These are phyloP conservation scores for Picochlorum sp. DNA, from an alignment of 139 green algal species.

Conservation along the genomic window DNA sequence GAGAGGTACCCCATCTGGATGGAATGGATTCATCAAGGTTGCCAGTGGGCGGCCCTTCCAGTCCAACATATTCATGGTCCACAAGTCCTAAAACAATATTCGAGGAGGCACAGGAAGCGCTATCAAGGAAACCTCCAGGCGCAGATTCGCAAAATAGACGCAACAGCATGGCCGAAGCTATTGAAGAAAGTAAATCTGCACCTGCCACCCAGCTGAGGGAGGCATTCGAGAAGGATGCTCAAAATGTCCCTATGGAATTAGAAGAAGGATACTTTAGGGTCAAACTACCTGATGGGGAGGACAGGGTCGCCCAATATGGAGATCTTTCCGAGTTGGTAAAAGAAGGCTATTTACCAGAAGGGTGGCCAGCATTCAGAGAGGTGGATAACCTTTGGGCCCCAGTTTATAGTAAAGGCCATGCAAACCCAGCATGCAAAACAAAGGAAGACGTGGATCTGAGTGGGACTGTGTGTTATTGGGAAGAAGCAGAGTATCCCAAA, in stretches of 20 bases:
- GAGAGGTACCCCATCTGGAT: neutral
- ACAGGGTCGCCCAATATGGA: neutral
- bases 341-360: neutral
- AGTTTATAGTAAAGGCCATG: neutral
- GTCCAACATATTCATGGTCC: neutral
- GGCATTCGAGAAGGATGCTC: neutral
- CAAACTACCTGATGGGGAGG: neutral
- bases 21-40: neutral
- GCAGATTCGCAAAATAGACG: too few species aligned
- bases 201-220: neutral
- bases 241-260: neutral
- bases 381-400: neutral
- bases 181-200: neutral
- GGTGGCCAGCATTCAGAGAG: neutral
- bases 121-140: too few species aligned
- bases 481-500: too few species aligned
- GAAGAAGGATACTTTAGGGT: slow-evolving; percentile 1
- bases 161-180: too few species aligned
- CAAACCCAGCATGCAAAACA: too few species aligned
- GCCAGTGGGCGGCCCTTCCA: neutral
- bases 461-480: too few species aligned
- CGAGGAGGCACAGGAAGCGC: too few species aligned
- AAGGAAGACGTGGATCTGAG: too few species aligned
- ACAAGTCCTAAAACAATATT: neutral
- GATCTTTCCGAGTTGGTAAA: neutral